Evolutionary conservation across 2,329 filamentous ascomycete species (phyloP).

Genomic region (Arthrobotrys sphaeroides): DNA sequence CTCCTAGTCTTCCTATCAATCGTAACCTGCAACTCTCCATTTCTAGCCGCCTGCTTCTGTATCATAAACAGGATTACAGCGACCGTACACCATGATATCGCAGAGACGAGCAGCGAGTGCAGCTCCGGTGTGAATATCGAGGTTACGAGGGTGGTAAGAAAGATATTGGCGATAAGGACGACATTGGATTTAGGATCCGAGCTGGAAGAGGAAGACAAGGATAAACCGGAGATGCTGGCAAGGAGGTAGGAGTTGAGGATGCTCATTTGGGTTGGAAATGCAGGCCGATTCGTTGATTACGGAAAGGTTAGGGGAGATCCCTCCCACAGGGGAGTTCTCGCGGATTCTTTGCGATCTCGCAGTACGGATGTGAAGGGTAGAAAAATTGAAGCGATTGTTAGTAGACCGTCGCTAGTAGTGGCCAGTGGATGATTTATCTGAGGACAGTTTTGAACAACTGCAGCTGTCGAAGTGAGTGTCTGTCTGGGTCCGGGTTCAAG

Average conservation of each 20-base stretch:
- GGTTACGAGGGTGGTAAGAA: conserved; percentile 35
- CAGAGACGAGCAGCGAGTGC: conserved; percentile 39
- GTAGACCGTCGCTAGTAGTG: background rate
- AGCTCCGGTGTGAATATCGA: conserved; percentile 42
- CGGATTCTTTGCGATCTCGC: background rate
- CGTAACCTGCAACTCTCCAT: conserved; percentile 29
- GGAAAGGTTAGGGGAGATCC: background rate
- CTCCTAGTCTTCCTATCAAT: conserved; percentile 43
- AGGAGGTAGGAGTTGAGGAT: conserved; percentile 48
- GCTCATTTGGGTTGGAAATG: conserved; percentile 21
- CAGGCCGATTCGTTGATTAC: background rate
- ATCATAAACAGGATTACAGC: conserved; percentile 38
- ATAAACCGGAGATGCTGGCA: conserved; percentile 43
- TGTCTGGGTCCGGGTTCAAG: background rate
- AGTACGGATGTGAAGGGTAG: background rate
- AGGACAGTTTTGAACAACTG: background rate
- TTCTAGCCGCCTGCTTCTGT: conserved; percentile 22
- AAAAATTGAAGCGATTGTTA: background rate
- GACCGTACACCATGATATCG: conserved; percentile 49
- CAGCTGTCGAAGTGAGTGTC: background rate
- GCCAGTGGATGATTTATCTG: background rate
- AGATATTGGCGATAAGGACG: conserved; percentile 28
- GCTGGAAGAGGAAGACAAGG: conserved; percentile 28
- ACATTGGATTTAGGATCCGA: conserved; percentile 22
- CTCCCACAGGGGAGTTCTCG: conserved; percentile 9